Evolutionary conservation across 164 flowering plant genomes (phyloP), one percentile per base, ranked within the genome.

Genomic region (Brasenia schreberi): DNA sequence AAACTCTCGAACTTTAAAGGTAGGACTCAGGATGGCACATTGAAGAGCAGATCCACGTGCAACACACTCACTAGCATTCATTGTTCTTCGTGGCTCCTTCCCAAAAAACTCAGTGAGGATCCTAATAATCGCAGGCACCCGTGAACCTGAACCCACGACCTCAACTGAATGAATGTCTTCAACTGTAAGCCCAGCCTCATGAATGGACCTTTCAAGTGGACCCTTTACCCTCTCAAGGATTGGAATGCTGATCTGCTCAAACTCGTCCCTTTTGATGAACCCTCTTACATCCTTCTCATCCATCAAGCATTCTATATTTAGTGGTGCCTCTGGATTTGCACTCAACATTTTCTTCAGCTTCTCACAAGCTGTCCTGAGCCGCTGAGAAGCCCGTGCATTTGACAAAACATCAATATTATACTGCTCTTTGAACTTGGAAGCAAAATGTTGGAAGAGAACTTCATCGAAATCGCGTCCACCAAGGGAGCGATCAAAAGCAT

Each of bases 41-140:
- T 91, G 77, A 19, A 91, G 75, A 10, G 97, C 97, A 79, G 79
- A 79, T 0, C 97, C 97, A 56, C 83, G 85, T 4, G 94, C 89
- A 68, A 92, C 96, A 79, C 94, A 89, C 77, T 92, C 97, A 75
- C 96, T 92, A 6, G 96, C 97, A 82, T 92, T 92, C 96, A 89
- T 89, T 5, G 97, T 92, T 0, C 96, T 85, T 73, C 96, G 83
- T 1, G 95, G 96, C 69, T 89, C 97, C 77, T 91, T 91, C 43
- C 88, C 88, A 66, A 91, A 92, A 67, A 87, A 84, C 53, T 89
- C 97, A 0, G 88, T 81, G 77, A 92, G 66, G 33, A 89, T 92
- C 77, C 70, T 89, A 5, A 86, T 74, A 18, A 92, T 70, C 5
- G 96, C 97, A 60, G 97, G 97, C 66, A 92, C 84, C 45, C 97